Conservation (phyloP, 345 rosid species). For the Populus simonii region DNA sequence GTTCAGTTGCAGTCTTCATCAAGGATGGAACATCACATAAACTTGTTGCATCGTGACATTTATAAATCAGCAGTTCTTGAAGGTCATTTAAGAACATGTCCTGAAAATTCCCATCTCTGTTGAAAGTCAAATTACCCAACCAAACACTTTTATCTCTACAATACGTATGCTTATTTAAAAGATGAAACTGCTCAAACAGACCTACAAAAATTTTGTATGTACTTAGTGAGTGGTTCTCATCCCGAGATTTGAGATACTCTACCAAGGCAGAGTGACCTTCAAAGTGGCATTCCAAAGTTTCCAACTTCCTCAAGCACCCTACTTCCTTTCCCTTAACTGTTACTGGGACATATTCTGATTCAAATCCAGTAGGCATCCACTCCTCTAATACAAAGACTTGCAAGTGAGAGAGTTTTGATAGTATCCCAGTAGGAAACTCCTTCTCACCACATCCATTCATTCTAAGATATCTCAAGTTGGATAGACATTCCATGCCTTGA, state of each 20-base stretch:
- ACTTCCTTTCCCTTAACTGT: neutral
- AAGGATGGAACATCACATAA: neutral
- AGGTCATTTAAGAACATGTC: neutral
- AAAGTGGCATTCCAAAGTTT: neutral
- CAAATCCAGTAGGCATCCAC: neutral
- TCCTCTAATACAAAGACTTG: neutral
- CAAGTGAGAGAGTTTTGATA: too few species aligned
- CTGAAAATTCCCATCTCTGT: neutral
- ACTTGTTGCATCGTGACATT: neutral
- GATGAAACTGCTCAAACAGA: neutral
- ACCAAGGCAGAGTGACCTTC: neutral
- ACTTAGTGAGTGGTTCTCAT: neutral
- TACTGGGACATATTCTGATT: neutral
- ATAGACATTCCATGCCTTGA: too few species aligned
- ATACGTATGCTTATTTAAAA: too few species aligned
- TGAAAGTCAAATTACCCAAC: neutral
- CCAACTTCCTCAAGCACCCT: constrained; percentile 6
- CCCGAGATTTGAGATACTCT: neutral
- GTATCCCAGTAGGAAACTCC: too few species aligned
- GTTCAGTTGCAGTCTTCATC: neutral
- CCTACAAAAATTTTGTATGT: neutral
- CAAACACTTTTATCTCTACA: neutral
- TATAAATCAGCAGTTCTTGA: neutral
- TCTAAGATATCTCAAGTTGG: too few species aligned
- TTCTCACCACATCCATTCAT: too few species aligned